Conservation (phyloP, 768 basidiomycete species). For the Trichaptum fuscoviolaceum region DNA sequence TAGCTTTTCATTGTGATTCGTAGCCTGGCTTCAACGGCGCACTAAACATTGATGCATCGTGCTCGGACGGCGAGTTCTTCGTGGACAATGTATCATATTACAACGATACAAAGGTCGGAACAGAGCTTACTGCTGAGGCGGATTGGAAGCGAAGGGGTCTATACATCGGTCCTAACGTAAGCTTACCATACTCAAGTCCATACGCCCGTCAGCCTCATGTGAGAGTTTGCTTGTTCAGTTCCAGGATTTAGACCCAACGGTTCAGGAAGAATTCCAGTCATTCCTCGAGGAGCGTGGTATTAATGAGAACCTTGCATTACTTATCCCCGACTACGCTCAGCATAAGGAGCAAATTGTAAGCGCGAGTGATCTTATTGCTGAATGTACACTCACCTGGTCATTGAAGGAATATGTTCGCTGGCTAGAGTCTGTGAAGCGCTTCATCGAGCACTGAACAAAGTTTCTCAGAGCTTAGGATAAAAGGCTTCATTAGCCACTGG, state of each 20-base stretch:
- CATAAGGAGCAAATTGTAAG: slow-evolving; percentile 88
- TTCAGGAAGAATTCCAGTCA: slow-evolving; percentile 90
- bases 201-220: slow-evolving; percentile 2
- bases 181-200: slow-evolving; percentile 6
- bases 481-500: neutral
- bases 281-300: slow-evolving; percentile 89
- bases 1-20: neutral
- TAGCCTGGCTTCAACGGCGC: slow-evolving; percentile 54
- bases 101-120: slow-evolving; percentile 62
- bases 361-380: slow-evolving; percentile 11
- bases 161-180: slow-evolving; percentile 87
- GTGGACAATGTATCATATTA: slow-evolving; percentile 91
- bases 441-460: slow-evolving; percentile 47
- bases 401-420: slow-evolving; percentile 86
- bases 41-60: slow-evolving; percentile 71
- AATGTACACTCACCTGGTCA: slow-evolving; percentile 12
- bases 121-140: slow-evolving; percentile 77
- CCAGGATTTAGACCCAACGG: slow-evolving; percentile 45
- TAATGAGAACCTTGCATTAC: slow-evolving; percentile 72
- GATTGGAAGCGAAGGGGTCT: slow-evolving; percentile 91
- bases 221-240: neutral
- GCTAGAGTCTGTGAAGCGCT: slow-evolving; percentile 77
- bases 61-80: slow-evolving; percentile 76
- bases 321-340: slow-evolving; percentile 85
- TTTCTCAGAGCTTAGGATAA: slow-evolving; percentile 15